Percentiles rank a stretch among this genome's conserved stretches.
These are phyloP conservation scores for Apiotrichum gracile DNA, from an alignment of 1,284 basidiomycete species.

Conservation along the genomic window DNA sequence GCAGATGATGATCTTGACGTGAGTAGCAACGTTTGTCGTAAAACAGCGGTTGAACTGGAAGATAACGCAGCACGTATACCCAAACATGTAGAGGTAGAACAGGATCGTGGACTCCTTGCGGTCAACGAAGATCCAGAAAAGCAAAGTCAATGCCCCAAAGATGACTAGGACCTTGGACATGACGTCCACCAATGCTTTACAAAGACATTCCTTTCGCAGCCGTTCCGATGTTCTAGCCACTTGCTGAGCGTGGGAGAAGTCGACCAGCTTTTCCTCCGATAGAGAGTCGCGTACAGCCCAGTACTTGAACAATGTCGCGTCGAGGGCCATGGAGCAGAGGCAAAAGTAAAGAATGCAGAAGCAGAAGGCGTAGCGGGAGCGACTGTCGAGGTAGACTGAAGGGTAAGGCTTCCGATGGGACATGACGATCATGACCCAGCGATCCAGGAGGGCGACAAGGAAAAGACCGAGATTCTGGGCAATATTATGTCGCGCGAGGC, in stretches of 20 bases:
- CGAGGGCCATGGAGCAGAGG: slow-evolving; percentile 8
- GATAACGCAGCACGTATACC: slow-evolving; percentile 9
- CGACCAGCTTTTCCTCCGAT: slow-evolving; percentile 4
- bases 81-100: slow-evolving; percentile 9
- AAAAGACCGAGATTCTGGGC: slow-evolving; percentile 10
- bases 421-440: slow-evolving; percentile 12
- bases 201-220: neutral
- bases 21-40: slow-evolving; percentile 7
- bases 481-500: slow-evolving; percentile 4
- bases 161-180: slow-evolving; percentile 7
- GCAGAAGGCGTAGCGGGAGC: slow-evolving; percentile 12
- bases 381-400: slow-evolving; percentile 4
- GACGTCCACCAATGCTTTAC: slow-evolving; percentile 2
- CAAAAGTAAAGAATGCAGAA: slow-evolving; percentile 14
- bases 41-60: slow-evolving; percentile 15
- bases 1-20: slow-evolving; percentile 8
- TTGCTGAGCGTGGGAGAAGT: slow-evolving; percentile 6
- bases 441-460: slow-evolving; percentile 14
- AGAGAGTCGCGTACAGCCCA: slow-evolving; percentile 10
- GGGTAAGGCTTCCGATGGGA: slow-evolving; percentile 3
- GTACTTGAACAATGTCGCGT: slow-evolving; percentile 10
- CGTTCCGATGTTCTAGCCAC: neutral
- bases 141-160: slow-evolving; percentile 4
- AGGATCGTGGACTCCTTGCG: slow-evolving; percentile 4
- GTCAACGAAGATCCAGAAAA: slow-evolving; percentile 11